Evolutionary conservation across 495 filamentous ascomycete genomes (phyloP).

Genomic region (Chlorociboria aeruginascens): DNA sequence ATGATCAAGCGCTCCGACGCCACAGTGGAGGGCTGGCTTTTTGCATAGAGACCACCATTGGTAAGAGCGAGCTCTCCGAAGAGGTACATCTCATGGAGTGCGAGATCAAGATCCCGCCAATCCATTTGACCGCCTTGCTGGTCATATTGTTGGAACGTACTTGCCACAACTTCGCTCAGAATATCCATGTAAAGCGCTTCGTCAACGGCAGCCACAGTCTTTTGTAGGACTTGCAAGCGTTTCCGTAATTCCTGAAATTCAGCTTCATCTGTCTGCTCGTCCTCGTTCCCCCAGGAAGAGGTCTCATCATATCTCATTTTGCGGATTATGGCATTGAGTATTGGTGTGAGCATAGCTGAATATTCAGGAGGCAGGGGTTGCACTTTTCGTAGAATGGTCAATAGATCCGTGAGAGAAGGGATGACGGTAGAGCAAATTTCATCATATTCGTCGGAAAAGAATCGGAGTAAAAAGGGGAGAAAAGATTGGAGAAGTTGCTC

Average conservation of each 20-base stretch:
- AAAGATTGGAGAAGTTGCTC: conserved; percentile 70
- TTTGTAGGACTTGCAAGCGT: conserved; percentile 76
- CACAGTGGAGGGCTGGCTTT: conserved; percentile 61
- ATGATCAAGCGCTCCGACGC: conserved; percentile 66
- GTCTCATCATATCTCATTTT: conserved; percentile 98
- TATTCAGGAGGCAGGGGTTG: conserved; percentile 54
- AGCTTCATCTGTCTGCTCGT: conserved; percentile 93
- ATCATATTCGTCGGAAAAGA: conserved; percentile 96
- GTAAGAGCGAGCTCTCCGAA: conserved; percentile 87
- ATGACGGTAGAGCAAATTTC: conserved; percentile 94
- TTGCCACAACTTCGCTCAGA: conserved; percentile 70
- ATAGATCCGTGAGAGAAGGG: conserved; percentile 75
- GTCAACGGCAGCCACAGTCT: conserved; percentile 76
- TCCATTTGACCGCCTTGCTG: conserved; percentile 61
- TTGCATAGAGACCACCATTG: conserved; percentile 69
- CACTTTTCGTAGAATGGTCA: conserved; percentile 76
- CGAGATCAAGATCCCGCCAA: conserved; percentile 92
- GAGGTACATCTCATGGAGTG: conserved; percentile 93
- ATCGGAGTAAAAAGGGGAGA: conserved; percentile 72
- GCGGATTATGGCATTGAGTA: conserved; percentile 78
- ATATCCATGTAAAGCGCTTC: conserved; percentile 74
- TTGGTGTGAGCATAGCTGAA: conserved; percentile 64
- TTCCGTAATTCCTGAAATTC: conserved; percentile 94
- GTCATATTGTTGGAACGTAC: conserved; percentile 66
- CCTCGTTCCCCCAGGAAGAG: conserved; percentile 84